phyloP scores from a whole-genome alignment of 148 eudicot species.

The Persicaria maculosa region DNA sequence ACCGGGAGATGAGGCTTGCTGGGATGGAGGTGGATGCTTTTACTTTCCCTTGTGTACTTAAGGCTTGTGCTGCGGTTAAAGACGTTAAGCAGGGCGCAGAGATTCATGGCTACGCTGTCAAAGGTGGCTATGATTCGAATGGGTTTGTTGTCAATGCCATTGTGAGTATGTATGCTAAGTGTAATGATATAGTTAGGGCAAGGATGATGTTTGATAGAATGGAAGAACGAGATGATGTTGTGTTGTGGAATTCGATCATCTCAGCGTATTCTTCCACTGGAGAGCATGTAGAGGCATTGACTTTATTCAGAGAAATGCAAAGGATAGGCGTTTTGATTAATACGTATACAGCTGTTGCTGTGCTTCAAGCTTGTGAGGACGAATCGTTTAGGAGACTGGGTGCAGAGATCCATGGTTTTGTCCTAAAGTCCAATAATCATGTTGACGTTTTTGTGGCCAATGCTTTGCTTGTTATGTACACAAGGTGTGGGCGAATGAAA shows the following conservation, averaged over 20 bases:
- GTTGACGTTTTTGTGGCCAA: slow-evolving; percentile 57
- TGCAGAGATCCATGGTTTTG: slow-evolving; percentile 56
- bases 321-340: slow-evolving; percentile 39
- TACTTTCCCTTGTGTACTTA: slow-evolving; percentile 56
- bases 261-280: slow-evolving; percentile 44
- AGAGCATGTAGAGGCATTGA: slow-evolving; percentile 41
- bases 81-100: slow-evolving; percentile 41
- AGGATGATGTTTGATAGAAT: slow-evolving; percentile 43
- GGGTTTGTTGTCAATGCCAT: slow-evolving; percentile 67
- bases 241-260: slow-evolving; percentile 73
- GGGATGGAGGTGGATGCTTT: slow-evolving; percentile 49
- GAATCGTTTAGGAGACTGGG: slow-evolving; percentile 33
- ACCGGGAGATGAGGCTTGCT: slow-evolving; percentile 41
- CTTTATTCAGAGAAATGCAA: slow-evolving; percentile 52
- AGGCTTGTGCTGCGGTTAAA: slow-evolving; percentile 52
- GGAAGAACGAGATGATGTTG: slow-evolving; percentile 47
- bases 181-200: slow-evolving; percentile 34
- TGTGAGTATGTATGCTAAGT: slow-evolving; percentile 61
- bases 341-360: slow-evolving; percentile 66
- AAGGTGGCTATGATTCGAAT: slow-evolving; percentile 46
- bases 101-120: slow-evolving; percentile 57
- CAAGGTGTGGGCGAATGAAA: slow-evolving; percentile 50
- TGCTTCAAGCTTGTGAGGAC: slow-evolving; percentile 59
- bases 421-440: slow-evolving; percentile 39
- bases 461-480: slow-evolving; percentile 76